Conservation (phyloP, 805 yeast species). For the Nadsonia fulvescens region DNA sequence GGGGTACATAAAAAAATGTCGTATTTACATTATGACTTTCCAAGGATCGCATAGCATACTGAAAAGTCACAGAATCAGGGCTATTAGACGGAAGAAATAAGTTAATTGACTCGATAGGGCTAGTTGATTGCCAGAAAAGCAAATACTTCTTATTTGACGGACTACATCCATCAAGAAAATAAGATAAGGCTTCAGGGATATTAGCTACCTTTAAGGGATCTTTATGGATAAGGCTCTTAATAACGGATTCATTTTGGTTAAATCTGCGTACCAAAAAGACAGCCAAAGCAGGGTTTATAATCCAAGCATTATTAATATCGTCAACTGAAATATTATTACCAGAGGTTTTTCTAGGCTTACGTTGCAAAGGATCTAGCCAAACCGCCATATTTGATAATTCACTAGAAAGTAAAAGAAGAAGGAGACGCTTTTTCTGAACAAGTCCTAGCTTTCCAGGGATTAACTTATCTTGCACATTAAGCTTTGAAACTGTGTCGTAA, state of each 20-base stretch:
- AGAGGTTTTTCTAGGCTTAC: slow-evolving; percentile 4
- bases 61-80: slow-evolving; percentile 48
- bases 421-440: slow-evolving; percentile 33
- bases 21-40: slow-evolving; percentile 74
- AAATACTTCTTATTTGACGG: slow-evolving; percentile 12
- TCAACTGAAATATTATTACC: slow-evolving; percentile 9
- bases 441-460: slow-evolving; percentile 11
- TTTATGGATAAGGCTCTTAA: slow-evolving; percentile 28
- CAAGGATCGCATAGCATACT: slow-evolving; percentile 77
- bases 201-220: slow-evolving; percentile 43
- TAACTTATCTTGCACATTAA: slow-evolving; percentile 6
- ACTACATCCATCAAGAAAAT: slow-evolving; percentile 23
- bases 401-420: slow-evolving; percentile 49
- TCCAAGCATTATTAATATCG: slow-evolving; percentile 39
- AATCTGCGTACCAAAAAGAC: slow-evolving; percentile 48
- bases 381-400: slow-evolving; percentile 56
- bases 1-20: slow-evolving; percentile 95
- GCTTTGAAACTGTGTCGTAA: slow-evolving; percentile 20
- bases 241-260: slow-evolving; percentile 18
- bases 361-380: slow-evolving; percentile 53
- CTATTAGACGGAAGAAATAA: slow-evolving; percentile 63
- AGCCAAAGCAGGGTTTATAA: slow-evolving; percentile 54
- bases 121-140: slow-evolving; percentile 54
- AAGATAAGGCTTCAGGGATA: slow-evolving; percentile 42
- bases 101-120: slow-evolving; percentile 75